Evolutionary conservation across 2,329 filamentous ascomycete species (phyloP).

Genomic region (Ceratocystis huliohia): DNA sequence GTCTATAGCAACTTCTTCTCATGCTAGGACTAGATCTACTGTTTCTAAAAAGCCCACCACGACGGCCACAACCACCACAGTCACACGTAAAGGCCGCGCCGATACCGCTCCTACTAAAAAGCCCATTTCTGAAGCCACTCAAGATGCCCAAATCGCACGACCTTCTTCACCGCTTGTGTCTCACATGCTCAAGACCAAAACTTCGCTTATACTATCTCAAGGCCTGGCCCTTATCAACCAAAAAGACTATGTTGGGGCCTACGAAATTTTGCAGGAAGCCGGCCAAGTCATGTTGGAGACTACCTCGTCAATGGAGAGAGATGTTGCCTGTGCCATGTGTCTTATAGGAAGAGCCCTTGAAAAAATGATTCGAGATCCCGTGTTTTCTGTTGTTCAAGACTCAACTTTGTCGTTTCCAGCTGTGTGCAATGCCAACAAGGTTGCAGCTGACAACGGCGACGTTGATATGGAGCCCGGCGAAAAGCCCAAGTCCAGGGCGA

Average conservation of each 20-base stretch:
- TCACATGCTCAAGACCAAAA: conserved; percentile 27
- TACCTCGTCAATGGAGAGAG: conserved; percentile 34
- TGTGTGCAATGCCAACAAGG: conserved; percentile 32
- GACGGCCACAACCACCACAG: neutral
- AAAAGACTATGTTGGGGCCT: conserved; percentile 46
- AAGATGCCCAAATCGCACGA: neutral
- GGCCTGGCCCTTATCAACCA: conserved; percentile 37
- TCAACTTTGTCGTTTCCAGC: conserved; percentile 82
- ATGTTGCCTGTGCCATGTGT: conserved; percentile 53
- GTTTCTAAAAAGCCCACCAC: neutral
- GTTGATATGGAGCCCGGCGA: conserved; percentile 6
- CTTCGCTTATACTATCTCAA: conserved; percentile 28
- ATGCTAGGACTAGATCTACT: neutral
- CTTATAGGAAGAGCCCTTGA: conserved; percentile 56
- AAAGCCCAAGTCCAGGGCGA: conserved; percentile 9
- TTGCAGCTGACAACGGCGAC: conserved; percentile 10
- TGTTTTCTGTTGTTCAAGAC: conserved; percentile 82
- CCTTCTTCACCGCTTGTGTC: conserved; percentile 3
- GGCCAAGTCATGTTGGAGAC: conserved; percentile 24
- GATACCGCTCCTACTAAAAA: conserved; percentile 9
- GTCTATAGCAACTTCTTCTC: neutral
- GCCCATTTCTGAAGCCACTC: neutral
- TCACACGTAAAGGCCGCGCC: neutral
- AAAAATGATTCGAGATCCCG: conserved; percentile 63
- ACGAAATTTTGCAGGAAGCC: conserved; percentile 41